Conservation (phyloP, 495 filamentous ascomycete genomes). For the Penicillium cataractarum region DNA sequence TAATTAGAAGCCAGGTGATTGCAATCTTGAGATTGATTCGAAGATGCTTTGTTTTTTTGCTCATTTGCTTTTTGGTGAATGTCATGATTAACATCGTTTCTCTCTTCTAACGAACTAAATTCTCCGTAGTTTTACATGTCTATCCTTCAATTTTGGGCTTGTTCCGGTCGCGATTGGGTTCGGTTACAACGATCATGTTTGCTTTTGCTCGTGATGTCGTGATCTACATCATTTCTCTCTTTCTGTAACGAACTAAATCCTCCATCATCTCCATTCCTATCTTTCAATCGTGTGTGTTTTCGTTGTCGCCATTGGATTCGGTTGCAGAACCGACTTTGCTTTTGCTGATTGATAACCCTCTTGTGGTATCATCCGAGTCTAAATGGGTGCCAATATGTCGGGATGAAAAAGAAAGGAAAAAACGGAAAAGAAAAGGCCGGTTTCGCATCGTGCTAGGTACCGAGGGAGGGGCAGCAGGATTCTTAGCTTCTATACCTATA, state of each 20-base stretch:
- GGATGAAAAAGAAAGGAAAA: background rate
- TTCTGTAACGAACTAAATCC: background rate
- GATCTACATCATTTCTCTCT: background rate
- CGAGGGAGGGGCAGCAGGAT: background rate
- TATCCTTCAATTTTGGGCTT: background rate
- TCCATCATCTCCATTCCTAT: background rate
- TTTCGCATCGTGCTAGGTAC: background rate
- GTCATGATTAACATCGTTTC: background rate
- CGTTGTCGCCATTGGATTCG: background rate
- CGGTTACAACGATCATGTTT: background rate
- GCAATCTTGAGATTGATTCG: slow-evolving; percentile 12
- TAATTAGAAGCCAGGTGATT: slow-evolving; percentile 15
- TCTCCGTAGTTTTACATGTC: background rate
- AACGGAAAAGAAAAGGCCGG: slow-evolving; percentile 1
- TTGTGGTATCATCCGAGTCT: background rate
- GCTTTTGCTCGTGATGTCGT: background rate
- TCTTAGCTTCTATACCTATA: slow-evolving; percentile 10
- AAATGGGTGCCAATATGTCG: background rate
- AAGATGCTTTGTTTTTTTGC: slow-evolving; percentile 28
- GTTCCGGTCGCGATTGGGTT: background rate
- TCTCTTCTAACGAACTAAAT: background rate
- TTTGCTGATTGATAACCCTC: background rate
- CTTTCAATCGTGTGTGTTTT: background rate
- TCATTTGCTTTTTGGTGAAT: slow-evolving; percentile 1
- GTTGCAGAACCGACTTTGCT: background rate